These are phyloP conservation scores for Phytopythium vexans DNA, from an alignment of 352 stramenopile species.

Conservation along the genomic window DNA sequence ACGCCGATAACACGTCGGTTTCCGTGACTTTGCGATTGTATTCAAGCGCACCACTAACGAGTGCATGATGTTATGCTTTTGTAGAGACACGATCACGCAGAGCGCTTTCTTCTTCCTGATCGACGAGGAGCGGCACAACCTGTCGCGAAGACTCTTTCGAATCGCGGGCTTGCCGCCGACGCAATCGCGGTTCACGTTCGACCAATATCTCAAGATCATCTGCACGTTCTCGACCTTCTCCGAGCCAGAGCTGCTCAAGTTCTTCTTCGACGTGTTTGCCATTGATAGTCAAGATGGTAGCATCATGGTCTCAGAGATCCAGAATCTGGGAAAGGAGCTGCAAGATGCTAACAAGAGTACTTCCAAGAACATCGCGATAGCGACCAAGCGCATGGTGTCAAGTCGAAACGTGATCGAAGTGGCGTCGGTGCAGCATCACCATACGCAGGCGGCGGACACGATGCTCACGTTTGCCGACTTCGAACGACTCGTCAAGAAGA, in stretches of 20 bases:
- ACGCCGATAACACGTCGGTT: constrained; percentile 31
- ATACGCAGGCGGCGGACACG: background rate
- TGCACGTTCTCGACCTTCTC: constrained; percentile 47
- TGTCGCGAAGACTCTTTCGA: constrained; percentile 42
- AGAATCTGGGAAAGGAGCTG: constrained; percentile 34
- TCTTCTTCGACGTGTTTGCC: constrained; percentile 54
- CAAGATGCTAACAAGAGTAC: constrained; percentile 39
- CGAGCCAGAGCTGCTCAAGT: constrained; percentile 46
- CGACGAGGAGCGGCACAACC: constrained; percentile 32
- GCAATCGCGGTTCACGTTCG: constrained; percentile 39
- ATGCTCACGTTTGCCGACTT: constrained; percentile 50
- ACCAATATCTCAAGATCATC: constrained; percentile 47
- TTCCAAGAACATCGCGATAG: constrained; percentile 39
- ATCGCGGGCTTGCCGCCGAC: constrained; percentile 19
- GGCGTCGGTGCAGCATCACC: constrained; percentile 5
- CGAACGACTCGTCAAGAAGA: constrained; percentile 37
- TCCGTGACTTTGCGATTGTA: background rate
- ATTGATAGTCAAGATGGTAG: constrained; percentile 9
- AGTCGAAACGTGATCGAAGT: constrained; percentile 17
- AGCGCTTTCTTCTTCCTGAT: constrained; percentile 60
- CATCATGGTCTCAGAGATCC: constrained; percentile 35
- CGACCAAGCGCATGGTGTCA: constrained; percentile 31
- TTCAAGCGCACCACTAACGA: background rate
- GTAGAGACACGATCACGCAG: constrained; percentile 35
- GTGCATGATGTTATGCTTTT: background rate